Percentiles rank a stretch among this genome's conserved stretches.
Evolutionary conservation across 352 stramenopile genomes (phyloP).

Genomic region (Pythium volutum): DNA sequence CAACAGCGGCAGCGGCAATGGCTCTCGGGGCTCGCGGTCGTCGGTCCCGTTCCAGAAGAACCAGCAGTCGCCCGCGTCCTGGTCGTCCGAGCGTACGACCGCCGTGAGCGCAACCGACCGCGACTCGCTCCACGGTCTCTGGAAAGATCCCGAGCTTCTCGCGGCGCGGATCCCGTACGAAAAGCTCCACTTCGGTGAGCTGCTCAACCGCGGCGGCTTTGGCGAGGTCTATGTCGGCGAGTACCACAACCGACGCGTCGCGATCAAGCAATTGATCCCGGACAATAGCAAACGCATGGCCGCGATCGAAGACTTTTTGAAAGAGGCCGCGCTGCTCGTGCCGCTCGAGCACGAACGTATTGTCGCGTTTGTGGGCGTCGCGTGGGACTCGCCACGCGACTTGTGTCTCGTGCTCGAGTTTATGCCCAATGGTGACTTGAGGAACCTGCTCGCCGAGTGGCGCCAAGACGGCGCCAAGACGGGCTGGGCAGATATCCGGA

Average conservation of each 20-base stretch:
- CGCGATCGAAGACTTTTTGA: constrained; percentile 74
- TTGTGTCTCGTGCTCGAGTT: constrained; percentile 63
- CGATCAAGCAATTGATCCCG: constrained; percentile 64
- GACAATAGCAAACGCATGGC: constrained; percentile 35
- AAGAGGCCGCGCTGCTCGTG: constrained; percentile 63
- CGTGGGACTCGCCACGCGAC: constrained; percentile 53
- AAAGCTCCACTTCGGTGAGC: constrained; percentile 46
- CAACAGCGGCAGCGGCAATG: background rate
- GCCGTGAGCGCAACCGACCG: constrained; percentile 14
- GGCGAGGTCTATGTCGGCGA: constrained; percentile 70
- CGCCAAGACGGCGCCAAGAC: constrained; percentile 4
- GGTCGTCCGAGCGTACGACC: constrained; percentile 8
- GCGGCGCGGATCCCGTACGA: constrained; percentile 40
- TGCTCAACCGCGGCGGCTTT: constrained; percentile 45
- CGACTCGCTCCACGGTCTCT: constrained; percentile 30
- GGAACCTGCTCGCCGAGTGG: constrained; percentile 37
- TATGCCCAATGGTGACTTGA: constrained; percentile 64
- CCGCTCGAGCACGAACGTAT: constrained; percentile 66
- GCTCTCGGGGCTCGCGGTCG: background rate
- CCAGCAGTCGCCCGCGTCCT: constrained; percentile 11
- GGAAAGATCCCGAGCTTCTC: constrained; percentile 46
- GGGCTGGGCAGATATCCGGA: constrained; percentile 28
- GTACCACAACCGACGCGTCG: constrained; percentile 29
- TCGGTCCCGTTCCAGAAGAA: background rate
- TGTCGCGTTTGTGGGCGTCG: constrained; percentile 52